These are phyloP conservation scores for Houttuynia cordata DNA, from an alignment of 164 flowering plant genomes.

Conservation along the genomic window DNA sequence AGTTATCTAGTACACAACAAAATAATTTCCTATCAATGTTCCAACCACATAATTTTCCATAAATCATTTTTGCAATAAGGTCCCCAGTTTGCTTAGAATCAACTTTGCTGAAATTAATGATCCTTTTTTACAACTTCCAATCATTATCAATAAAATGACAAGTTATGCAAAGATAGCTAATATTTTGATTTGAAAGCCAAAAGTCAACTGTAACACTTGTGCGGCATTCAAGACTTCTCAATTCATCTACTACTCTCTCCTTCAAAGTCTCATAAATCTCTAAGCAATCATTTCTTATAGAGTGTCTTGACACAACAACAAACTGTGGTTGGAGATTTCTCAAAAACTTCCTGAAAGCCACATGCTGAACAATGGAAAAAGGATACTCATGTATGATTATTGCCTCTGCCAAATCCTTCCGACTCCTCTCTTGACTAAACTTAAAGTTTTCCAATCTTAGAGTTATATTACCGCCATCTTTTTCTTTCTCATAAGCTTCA, in stretches of 20 bases:
- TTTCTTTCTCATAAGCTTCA: not conserved
- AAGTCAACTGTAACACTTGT: slow-evolving; percentile 1
- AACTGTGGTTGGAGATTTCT: slow-evolving; percentile 6
- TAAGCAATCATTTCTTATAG: slow-evolving; percentile 3
- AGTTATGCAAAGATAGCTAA: slow-evolving; percentile 2
- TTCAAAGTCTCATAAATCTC: slow-evolving; percentile 4
- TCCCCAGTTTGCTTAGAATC: not conserved
- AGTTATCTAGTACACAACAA: not conserved
- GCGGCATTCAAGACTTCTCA: not conserved
- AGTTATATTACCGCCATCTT: not conserved
- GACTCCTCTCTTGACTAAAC: slow-evolving; percentile 4
- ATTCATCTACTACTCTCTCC: slow-evolving; percentile 1
- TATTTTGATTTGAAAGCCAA: not conserved
- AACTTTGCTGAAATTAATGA: not conserved
- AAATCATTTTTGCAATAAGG: not conserved
- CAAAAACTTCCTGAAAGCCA: slow-evolving; percentile 2
- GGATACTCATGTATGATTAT: slow-evolving; percentile 6
- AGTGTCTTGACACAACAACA: not conserved
- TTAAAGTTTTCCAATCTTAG: not conserved
- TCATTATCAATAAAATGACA: slow-evolving; percentile 3
- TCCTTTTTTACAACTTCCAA: slow-evolving; percentile 3
- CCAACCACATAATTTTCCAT: not conserved
- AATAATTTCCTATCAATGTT: slow-evolving; percentile 1
- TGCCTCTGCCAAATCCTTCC: slow-evolving; percentile 4
- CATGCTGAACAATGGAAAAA: slow-evolving; percentile 2